Evolutionary conservation across 352 stramenopile species (phyloP).

Genomic region (Aphanomyces euteiches): DNA sequence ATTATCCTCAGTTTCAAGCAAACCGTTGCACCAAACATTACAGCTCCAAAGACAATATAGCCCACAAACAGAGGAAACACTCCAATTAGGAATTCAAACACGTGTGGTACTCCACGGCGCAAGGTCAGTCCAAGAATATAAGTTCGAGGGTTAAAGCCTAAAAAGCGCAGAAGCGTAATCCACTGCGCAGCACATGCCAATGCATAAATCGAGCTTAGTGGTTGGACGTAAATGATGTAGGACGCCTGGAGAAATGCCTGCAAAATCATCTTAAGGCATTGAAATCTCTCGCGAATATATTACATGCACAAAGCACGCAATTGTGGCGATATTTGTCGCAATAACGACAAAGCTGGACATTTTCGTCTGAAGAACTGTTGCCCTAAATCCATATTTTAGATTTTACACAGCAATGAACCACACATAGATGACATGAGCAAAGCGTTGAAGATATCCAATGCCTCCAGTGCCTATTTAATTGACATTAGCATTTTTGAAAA

Average conservation of each 20-base stretch:
- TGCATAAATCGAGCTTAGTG: constrained; percentile 58
- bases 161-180: constrained; percentile 67
- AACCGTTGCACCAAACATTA: constrained; percentile 74
- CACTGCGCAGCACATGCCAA: constrained; percentile 69
- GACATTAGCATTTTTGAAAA: too few species aligned
- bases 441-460: too few species aligned
- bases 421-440: too few species aligned
- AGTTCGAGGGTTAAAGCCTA: constrained; percentile 64
- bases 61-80: constrained; percentile 80
- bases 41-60: constrained; percentile 79
- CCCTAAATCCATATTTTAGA: constrained; percentile 17
- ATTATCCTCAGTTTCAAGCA: not conserved
- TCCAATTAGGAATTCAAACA: constrained; percentile 77
- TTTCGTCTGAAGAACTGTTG: constrained; percentile 23
- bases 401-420: not conserved
- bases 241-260: constrained; percentile 54
- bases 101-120: constrained; percentile 55
- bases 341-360: constrained; percentile 62
- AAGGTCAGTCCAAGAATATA: constrained; percentile 78
- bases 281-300: not conserved
- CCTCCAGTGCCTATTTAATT: too few species aligned
- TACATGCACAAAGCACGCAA: constrained; percentile 42
- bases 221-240: constrained; percentile 49
- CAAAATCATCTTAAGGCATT: not conserved
- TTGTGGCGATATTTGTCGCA: constrained; percentile 49